A percentile compares a stretch with the other conserved stretches of the same genome.
Evolutionary conservation across 116 monocot species (phyloP).

Genomic region (Dioscorea cayenensis): DNA sequence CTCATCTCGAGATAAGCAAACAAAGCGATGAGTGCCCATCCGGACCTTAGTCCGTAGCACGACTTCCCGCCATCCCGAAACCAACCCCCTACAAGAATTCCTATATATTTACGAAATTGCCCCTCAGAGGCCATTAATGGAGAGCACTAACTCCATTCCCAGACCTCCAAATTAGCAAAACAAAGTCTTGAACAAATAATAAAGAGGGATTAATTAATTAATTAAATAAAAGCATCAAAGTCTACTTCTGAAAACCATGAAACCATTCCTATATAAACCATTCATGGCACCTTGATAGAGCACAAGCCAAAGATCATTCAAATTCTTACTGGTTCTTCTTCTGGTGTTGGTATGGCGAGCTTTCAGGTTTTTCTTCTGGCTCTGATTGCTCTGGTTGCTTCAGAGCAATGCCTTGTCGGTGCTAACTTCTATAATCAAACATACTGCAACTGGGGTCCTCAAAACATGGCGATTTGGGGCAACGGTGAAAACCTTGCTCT

Average conservation of each 20-base stretch:
- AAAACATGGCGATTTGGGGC: slow-evolving; percentile 41
- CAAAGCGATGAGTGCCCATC: no score
- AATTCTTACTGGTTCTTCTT: no score
- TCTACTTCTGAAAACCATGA: not conserved
- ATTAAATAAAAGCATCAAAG: no score
- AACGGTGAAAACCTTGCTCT: slow-evolving; percentile 35
- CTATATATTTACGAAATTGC: not conserved
- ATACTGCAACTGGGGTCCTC: slow-evolving; percentile 34
- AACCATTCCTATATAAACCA: not conserved
- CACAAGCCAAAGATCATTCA: not conserved
- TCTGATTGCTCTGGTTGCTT: slow-evolving; percentile 9
- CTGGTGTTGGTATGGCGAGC: slow-evolving; percentile 4
- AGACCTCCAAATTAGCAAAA: no score
- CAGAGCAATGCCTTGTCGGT: slow-evolving; percentile 8
- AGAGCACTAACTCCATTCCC: not conserved
- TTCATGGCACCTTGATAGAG: not conserved
- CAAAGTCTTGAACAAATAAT: no score
- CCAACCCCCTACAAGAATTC: not conserved
- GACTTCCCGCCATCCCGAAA: not conserved
- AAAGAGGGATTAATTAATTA: no score
- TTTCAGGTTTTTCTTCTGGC: slow-evolving; percentile 4
- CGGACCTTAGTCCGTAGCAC: not conserved
- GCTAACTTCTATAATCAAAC: slow-evolving; percentile 39
- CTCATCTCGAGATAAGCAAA: no score
- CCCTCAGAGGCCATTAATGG: not conserved